Evolutionary conservation across 2,329 filamentous ascomycete genomes (phyloP).

Genomic region (Colletotrichum cordylinicola): DNA sequence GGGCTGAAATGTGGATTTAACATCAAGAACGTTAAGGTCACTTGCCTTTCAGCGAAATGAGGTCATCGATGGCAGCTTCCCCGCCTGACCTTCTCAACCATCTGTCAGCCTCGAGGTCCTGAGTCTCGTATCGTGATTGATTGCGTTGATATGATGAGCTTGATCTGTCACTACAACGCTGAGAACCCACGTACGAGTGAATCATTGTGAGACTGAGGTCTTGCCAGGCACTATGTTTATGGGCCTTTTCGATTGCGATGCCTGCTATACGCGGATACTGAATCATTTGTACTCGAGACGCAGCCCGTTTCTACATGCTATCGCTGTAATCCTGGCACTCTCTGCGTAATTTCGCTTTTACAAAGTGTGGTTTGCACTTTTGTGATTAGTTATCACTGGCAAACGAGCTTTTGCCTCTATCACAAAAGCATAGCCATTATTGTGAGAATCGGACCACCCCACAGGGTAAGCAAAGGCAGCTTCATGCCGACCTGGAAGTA

Average conservation of each 20-base stretch:
- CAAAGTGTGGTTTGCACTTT: background rate
- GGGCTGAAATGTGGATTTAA: background rate
- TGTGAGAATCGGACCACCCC: background rate
- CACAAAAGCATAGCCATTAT: background rate
- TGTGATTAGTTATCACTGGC: accelerated
- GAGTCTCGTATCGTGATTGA: accelerated
- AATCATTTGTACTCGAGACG: accelerated
- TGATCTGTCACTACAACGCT: too few species aligned
- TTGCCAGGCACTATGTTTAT: background rate
- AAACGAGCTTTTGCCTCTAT: background rate
- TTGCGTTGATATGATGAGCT: background rate
- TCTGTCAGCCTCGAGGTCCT: accelerated
- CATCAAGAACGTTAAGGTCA: background rate
- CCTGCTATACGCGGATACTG: background rate
- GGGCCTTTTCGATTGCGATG: background rate
- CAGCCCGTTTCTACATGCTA: accelerated
- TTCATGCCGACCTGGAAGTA: background rate
- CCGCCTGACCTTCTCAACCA: background rate
- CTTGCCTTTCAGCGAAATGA: background rate
- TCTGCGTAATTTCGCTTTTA: background rate
- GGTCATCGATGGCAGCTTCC: background rate
- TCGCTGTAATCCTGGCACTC: background rate
- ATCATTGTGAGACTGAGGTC: too few species aligned
- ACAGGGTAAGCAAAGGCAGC: background rate
- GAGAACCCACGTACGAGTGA: too few species aligned